Evolutionary conservation across 2,329 filamentous ascomycete species (phyloP).

Genomic region (Celoporthe dispersa): DNA sequence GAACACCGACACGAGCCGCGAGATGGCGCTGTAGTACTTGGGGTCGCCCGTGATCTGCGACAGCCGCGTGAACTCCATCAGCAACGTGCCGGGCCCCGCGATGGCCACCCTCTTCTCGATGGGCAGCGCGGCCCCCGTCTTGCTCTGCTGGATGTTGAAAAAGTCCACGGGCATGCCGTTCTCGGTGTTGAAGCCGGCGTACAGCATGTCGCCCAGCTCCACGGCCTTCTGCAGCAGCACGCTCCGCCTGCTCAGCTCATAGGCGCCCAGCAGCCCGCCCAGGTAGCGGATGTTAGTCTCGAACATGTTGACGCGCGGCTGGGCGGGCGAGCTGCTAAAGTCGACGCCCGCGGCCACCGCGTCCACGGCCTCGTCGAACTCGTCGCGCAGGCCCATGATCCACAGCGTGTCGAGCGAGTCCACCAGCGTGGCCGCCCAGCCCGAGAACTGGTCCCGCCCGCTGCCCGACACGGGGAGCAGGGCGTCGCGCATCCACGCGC

Average conservation of each 20-base stretch:
- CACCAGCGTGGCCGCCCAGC: slow-evolving; percentile 57
- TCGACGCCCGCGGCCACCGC: slow-evolving; percentile 42
- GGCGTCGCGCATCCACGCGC: slow-evolving; percentile 55
- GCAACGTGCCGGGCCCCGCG: slow-evolving; percentile 64
- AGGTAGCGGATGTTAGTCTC: slow-evolving; percentile 52
- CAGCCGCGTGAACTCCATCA: slow-evolving; percentile 73
- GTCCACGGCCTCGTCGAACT: slow-evolving; percentile 53
- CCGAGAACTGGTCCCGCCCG: slow-evolving; percentile 50
- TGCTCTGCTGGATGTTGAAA: slow-evolving; percentile 48
- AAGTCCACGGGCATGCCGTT: slow-evolving; percentile 53
- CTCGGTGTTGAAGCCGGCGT: slow-evolving; percentile 50
- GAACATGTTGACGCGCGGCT: slow-evolving; percentile 45
- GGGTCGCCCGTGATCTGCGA: slow-evolving; percentile 73
- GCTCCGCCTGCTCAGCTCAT: slow-evolving; percentile 41
- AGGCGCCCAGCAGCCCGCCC: slow-evolving; percentile 43
- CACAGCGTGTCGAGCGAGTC: slow-evolving; percentile 56
- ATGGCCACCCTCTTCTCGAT: slow-evolving; percentile 46
- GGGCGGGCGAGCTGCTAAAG: slow-evolving; percentile 45
- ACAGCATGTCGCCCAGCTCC: slow-evolving; percentile 52
- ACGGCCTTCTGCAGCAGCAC: slow-evolving; percentile 48
- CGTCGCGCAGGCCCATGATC: slow-evolving; percentile 54
- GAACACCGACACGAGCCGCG: slow-evolving; percentile 69
- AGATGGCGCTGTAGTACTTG: slow-evolving; percentile 76
- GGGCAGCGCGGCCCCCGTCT: slow-evolving; percentile 40
- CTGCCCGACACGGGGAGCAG: slow-evolving; percentile 48